These are phyloP conservation scores for Ustilago xerochloae DNA, from an alignment of 1,284 basidiomycete species.

Conservation along the genomic window DNA sequence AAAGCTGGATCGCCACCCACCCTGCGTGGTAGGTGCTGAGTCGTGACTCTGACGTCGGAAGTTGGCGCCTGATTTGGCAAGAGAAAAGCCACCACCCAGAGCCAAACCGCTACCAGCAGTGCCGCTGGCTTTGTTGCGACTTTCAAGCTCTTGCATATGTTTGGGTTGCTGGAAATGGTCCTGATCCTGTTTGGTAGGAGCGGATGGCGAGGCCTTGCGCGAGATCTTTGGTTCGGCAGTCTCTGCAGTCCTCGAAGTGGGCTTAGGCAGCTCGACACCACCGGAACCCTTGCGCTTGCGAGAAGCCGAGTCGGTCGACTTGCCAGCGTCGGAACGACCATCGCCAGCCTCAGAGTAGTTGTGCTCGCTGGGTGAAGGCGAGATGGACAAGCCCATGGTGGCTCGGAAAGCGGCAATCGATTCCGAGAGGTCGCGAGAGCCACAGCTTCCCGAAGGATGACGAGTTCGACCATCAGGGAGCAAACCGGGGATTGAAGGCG, in stretches of 20 bases:
- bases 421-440: slow-evolving; percentile 38
- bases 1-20: slow-evolving; percentile 20
- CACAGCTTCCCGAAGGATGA: slow-evolving; percentile 41
- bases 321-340: slow-evolving; percentile 10
- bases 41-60: slow-evolving; percentile 37
- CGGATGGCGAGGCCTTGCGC: slow-evolving; percentile 15
- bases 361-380: slow-evolving; percentile 33
- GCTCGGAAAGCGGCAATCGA: slow-evolving; percentile 45
- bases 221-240: slow-evolving; percentile 22
- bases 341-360: slow-evolving; percentile 11
- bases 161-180: slow-evolving; percentile 22
- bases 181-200: slow-evolving; percentile 2
- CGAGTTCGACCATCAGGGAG: slow-evolving; percentile 51
- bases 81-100: slow-evolving; percentile 46
- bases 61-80: slow-evolving; percentile 43
- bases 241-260: slow-evolving; percentile 27
- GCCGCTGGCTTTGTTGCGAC: not conserved
- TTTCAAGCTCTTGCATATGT: slow-evolving; percentile 40
- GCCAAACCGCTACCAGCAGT: slow-evolving; percentile 31
- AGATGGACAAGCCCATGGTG: slow-evolving; percentile 42
- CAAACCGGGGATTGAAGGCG: slow-evolving; percentile 33
- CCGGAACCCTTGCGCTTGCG: slow-evolving; percentile 37
- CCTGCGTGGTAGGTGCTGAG: not conserved
- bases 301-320: slow-evolving; percentile 14
- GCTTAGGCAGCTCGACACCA: slow-evolving; percentile 20